These are phyloP conservation scores for Agrocybe chaxingu DNA, from an alignment of 768 basidiomycete species.

Conservation along the genomic window DNA sequence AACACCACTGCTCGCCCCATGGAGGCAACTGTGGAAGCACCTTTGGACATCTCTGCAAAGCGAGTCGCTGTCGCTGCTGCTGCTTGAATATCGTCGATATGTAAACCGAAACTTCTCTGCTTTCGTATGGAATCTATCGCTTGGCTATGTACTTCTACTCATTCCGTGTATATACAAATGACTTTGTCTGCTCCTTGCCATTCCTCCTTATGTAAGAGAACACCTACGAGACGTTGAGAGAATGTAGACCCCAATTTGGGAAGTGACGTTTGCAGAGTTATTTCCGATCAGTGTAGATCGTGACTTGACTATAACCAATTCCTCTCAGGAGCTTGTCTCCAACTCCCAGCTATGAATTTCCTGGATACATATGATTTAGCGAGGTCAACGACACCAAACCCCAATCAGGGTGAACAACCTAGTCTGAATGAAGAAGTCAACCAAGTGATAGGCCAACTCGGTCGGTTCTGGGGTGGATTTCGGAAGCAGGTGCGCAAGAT, in stretches of 20 bases:
- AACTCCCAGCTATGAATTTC: constrained; percentile 56
- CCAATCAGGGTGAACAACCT: constrained; percentile 40
- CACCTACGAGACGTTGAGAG: too few species aligned
- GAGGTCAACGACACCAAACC: constrained; percentile 43
- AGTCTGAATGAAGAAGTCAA: constrained; percentile 84
- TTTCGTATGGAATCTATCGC: background rate
- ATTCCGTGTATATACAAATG: too few species aligned
- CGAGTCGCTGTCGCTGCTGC: constrained; percentile 22
- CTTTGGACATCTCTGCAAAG: constrained; percentile 21
- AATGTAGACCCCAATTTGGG: too few species aligned
- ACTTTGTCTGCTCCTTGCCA: too few species aligned
- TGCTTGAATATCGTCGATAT: constrained; percentile 11
- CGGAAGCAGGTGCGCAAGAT: constrained; percentile 69
- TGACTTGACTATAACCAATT: too few species aligned
- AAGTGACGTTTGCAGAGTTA: too few species aligned
- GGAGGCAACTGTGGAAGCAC: constrained; percentile 19
- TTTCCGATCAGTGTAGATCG: too few species aligned
- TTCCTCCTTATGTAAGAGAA: too few species aligned
- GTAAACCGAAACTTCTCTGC: background rate
- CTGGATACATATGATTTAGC: constrained; percentile 66
- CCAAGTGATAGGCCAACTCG: constrained; percentile 85
- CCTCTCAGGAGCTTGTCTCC: too few species aligned
- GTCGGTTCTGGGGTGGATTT: constrained; percentile 88
- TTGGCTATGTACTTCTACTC: too few species aligned
- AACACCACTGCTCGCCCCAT: constrained; percentile 9